These are phyloP conservation scores for Coriaria nepalensis DNA, from an alignment of 306 rosid genomes.

Conservation along the genomic window DNA sequence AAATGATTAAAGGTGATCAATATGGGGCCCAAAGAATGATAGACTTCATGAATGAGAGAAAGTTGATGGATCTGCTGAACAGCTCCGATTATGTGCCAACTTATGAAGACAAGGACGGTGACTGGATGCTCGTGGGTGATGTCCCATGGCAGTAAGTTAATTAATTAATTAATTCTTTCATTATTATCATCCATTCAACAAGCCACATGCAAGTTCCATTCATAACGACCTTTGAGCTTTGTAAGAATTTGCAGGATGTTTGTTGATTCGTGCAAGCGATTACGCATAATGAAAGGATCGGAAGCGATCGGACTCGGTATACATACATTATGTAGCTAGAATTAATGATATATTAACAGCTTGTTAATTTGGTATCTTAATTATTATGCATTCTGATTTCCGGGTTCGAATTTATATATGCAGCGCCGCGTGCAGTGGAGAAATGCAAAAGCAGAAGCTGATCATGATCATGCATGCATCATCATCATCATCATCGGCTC, in stretches of 20 bases:
- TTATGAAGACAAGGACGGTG: conserved; percentile 78
- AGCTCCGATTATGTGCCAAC: conserved; percentile 70
- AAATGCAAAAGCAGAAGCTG: conserved; percentile 76
- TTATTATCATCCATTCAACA: not conserved
- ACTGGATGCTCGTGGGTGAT: conserved; percentile 87
- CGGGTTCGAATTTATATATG: conserved; percentile 8
- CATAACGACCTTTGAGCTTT: too few relatives aligned
- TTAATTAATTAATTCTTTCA: not conserved
- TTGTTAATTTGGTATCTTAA: not conserved
- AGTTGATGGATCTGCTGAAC: conserved; percentile 71
- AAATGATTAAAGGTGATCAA: conserved; percentile 22
- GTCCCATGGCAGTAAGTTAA: conserved; percentile 72
- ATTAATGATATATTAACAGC: not conserved
- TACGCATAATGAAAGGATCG: conserved; percentile 67
- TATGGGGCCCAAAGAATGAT: conserved; percentile 76
- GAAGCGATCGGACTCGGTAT: conserved; percentile 69
- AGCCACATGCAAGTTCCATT: not conserved
- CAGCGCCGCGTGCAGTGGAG: conserved; percentile 82
- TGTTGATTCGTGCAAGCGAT: conserved; percentile 63
- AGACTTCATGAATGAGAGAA: conserved; percentile 78
- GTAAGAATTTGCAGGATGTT: conserved; percentile 35
- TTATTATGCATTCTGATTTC: not conserved
- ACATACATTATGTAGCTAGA: not conserved
- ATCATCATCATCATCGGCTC: not conserved
- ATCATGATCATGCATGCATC: not conserved